Evolutionary conservation across 805 yeast species (phyloP).

Genomic region (Wickerhamiella brachini): DNA sequence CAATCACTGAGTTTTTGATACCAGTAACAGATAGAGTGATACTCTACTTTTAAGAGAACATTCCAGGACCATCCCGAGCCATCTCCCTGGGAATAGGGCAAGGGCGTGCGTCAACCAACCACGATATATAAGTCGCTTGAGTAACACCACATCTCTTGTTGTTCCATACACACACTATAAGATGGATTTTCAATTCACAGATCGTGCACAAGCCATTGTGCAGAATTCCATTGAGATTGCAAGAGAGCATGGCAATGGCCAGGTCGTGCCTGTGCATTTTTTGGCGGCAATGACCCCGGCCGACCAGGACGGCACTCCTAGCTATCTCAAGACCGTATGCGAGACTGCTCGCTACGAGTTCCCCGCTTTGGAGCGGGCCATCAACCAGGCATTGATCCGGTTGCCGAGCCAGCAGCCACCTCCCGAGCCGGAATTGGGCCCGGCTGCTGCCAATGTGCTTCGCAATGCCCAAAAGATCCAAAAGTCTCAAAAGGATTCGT

Average conservation of each 20-base stretch:
- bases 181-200: constrained; percentile 50
- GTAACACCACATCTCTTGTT: background rate
- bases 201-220: constrained; percentile 74
- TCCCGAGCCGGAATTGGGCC: constrained; percentile 58
- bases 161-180: constrained; percentile 3
- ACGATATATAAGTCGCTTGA: background rate
- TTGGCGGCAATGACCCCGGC: constrained; percentile 79
- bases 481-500: constrained; percentile 78
- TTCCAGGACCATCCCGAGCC: background rate
- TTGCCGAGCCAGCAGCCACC: constrained; percentile 87
- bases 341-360: constrained; percentile 86
- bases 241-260: constrained; percentile 69
- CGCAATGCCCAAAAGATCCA: constrained; percentile 65
- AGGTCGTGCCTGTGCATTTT: constrained; percentile 75
- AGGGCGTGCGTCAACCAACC: background rate
- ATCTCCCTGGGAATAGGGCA: background rate
- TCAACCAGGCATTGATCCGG: constrained; percentile 69
- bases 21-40: background rate
- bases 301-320: constrained; percentile 38
- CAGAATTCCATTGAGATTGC: constrained; percentile 74
- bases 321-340: constrained; percentile 65
- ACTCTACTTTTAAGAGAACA: background rate
- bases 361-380: constrained; percentile 60
- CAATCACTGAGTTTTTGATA: background rate
- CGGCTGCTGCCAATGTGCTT: constrained; percentile 62